Evolutionary conservation across 805 yeast species (phyloP).

Genomic region (Cyberlindnera euphorbiiphila): DNA sequence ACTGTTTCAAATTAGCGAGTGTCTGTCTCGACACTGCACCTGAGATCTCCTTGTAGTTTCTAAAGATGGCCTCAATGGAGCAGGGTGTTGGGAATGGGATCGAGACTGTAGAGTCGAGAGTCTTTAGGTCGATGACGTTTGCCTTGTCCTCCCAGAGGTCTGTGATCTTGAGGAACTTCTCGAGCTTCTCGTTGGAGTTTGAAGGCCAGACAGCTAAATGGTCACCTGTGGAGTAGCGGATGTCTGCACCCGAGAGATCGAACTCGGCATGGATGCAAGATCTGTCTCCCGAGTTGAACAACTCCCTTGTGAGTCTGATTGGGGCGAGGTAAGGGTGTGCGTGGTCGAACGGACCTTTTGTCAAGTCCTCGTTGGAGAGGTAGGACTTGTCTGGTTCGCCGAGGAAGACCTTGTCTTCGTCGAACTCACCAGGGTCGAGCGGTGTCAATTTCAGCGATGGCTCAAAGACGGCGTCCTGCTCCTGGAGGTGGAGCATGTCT

Average conservation of each 20-base stretch:
- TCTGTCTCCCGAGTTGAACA: conserved; percentile 62
- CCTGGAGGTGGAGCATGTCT: conserved; percentile 62
- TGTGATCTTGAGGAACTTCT: conserved; percentile 60
- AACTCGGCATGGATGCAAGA: conserved; percentile 89
- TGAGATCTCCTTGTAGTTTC: conserved; percentile 84
- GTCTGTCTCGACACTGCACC: conserved; percentile 93
- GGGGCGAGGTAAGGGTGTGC: conserved; percentile 81
- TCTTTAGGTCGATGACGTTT: conserved; percentile 56
- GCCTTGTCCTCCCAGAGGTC: conserved; percentile 51
- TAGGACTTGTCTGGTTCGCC: conserved; percentile 71
- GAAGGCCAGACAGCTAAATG: conserved; percentile 95
- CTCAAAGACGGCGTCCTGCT: conserved; percentile 75
- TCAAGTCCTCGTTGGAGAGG: conserved; percentile 32
- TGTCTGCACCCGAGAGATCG: conserved; percentile 68
- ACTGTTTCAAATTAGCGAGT: conserved; percentile 65
- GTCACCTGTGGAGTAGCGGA: conserved; percentile 92
- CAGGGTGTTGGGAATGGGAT: conserved; percentile 75
- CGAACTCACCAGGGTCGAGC: conserved; percentile 35
- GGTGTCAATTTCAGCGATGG: conserved; percentile 52
- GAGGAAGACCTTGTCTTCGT: conserved; percentile 45
- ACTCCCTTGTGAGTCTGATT: conserved; percentile 56
- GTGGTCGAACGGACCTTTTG: conserved; percentile 74
- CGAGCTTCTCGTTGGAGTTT: conserved; percentile 72
- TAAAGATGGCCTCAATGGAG: conserved; percentile 80
- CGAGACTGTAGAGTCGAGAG: conserved; percentile 65